These are phyloP conservation scores for Chloropicon primus DNA, from an alignment of 139 green algal species.

Conservation along the genomic window DNA sequence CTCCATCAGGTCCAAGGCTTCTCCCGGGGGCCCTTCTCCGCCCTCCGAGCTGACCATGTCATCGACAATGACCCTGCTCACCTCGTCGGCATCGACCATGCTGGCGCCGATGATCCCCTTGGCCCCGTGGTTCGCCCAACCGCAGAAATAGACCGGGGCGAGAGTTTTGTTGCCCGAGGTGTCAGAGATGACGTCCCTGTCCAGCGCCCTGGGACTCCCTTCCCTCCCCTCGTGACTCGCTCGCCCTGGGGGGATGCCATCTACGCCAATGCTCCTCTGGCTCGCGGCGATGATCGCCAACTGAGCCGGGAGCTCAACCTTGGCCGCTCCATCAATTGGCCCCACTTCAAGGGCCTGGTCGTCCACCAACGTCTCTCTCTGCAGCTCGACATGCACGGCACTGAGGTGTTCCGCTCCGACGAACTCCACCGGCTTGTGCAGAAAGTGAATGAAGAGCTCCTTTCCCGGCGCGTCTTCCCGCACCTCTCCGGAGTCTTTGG, in stretches of 20 bases:
- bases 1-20: not conserved
- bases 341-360: not conserved
- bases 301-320: not conserved
- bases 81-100: not conserved
- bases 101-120: not conserved
- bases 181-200: no score
- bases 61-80: not conserved
- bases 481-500: no score
- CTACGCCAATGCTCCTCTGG: not conserved
- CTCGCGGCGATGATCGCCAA: not conserved
- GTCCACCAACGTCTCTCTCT: not conserved
- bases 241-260: not conserved
- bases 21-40: not conserved
- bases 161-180: no score
- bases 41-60: not conserved
- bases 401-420: not conserved
- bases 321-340: not conserved
- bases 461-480: not conserved
- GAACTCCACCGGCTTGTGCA: not conserved
- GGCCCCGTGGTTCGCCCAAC: not conserved
- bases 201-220: not conserved
- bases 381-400: no score
- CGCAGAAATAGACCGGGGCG: not conserved
- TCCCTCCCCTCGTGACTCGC: not conserved
- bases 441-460: not conserved